These are phyloP conservation scores for Apiotrichum akiyoshidainum DNA, from an alignment of 1,284 basidiomycete species.

Conservation along the genomic window DNA sequence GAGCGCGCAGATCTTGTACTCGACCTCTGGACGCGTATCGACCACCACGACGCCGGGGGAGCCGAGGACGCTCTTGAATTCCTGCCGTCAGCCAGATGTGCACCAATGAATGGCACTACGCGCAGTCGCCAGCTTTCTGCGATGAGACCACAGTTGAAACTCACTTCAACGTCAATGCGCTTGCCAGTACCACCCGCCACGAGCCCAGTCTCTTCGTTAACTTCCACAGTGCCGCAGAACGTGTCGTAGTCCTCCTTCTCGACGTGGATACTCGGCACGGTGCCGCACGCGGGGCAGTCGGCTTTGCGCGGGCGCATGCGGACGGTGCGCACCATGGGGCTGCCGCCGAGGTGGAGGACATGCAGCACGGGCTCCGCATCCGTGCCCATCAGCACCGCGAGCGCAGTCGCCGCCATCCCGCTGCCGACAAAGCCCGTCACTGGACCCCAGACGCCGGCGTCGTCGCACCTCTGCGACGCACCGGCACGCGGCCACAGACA, in stretches of 20 bases:
- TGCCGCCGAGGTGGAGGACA: slow-evolving; percentile 30
- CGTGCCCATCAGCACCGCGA: slow-evolving; percentile 72
- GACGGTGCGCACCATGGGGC: slow-evolving; percentile 72
- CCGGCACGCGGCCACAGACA: slow-evolving; percentile 77
- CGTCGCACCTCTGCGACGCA: slow-evolving; percentile 68
- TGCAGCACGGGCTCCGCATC: slow-evolving; percentile 57
- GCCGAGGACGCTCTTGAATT: slow-evolving; percentile 2
- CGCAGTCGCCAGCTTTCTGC: no score
- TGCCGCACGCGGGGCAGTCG: slow-evolving; percentile 41
- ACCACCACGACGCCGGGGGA: slow-evolving; percentile 54
- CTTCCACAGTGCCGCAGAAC: slow-evolving; percentile 63
- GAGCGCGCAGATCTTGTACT: slow-evolving; percentile 83
- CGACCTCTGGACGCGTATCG: slow-evolving; percentile 76
- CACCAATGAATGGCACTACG: no score
- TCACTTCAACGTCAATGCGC: slow-evolving; percentile 27
- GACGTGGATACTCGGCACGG: slow-evolving; percentile 28
- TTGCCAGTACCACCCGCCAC: slow-evolving; percentile 42
- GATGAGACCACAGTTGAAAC: no score
- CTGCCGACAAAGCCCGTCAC: slow-evolving; percentile 90
- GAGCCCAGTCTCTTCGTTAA: slow-evolving; percentile 22
- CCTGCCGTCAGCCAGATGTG: slow-evolving; percentile 7
- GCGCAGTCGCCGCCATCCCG: slow-evolving; percentile 83
- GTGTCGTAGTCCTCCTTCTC: slow-evolving; percentile 63
- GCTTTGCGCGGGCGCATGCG: slow-evolving; percentile 63
- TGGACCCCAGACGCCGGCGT: slow-evolving; percentile 83